These are phyloP conservation scores for Zymoseptoria brevis DNA, from an alignment of 2,329 filamentous ascomycete genomes.

Conservation along the genomic window DNA sequence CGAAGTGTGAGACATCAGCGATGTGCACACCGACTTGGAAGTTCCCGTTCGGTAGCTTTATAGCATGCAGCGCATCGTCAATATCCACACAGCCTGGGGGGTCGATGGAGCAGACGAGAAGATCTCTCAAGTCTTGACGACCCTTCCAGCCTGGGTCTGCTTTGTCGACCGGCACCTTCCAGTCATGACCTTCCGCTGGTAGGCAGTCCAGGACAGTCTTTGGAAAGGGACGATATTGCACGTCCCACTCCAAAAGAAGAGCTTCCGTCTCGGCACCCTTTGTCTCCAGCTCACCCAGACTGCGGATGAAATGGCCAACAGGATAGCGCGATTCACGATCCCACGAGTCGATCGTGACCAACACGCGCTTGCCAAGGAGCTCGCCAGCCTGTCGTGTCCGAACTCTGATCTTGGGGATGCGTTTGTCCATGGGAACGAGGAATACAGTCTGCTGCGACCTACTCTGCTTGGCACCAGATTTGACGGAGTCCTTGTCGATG, in stretches of 20 bases:
- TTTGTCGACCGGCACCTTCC: conserved; percentile 74
- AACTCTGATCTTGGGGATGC: conserved; percentile 90
- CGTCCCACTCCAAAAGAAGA: conserved; percentile 86
- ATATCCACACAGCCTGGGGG: conserved; percentile 96
- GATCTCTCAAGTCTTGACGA: conserved; percentile 71
- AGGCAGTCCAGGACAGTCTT: conserved; percentile 92
- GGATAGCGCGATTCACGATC: conserved; percentile 89
- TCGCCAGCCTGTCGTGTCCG: conserved; percentile 84
- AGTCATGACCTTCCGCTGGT: conserved; percentile 83
- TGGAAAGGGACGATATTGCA: conserved; percentile 94
- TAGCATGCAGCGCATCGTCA: conserved; percentile 89
- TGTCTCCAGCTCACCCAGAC: conserved; percentile 84
- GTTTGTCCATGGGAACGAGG: conserved; percentile 95
- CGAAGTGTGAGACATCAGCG: conserved; percentile 98
- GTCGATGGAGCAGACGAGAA: conserved; percentile 95
- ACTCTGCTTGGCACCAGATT: conserved; percentile 63
- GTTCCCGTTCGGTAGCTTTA: conserved; percentile 79
- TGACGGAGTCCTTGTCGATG: conserved; percentile 78
- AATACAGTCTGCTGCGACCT: conserved; percentile 89
- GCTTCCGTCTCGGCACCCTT: conserved; percentile 98
- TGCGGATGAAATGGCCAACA: conserved; percentile 86
- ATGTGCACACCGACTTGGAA: conserved; percentile 96
- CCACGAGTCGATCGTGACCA: conserved; percentile 94
- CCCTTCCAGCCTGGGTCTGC: conserved; percentile 83
- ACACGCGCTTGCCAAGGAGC: conserved; percentile 79